Evolutionary conservation across 257 asterid species (phyloP).

Genomic region (Osmanthus fragrans): DNA sequence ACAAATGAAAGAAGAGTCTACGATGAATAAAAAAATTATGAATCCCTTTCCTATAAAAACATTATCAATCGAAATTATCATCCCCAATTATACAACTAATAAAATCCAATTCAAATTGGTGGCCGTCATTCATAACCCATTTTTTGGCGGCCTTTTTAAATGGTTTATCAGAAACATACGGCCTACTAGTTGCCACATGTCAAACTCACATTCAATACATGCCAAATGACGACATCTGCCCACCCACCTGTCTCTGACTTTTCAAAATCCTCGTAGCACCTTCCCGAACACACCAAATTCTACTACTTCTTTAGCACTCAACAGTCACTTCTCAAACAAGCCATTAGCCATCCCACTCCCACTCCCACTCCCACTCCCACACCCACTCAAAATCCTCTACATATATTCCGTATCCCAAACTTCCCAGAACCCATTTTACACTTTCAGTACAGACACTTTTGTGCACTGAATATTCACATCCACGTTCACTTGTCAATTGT

Average conservation of each 20-base stretch:
- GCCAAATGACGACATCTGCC: background rate
- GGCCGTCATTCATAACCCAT: too few species aligned
- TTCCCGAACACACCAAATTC: background rate
- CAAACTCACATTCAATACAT: background rate
- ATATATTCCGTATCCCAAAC: background rate
- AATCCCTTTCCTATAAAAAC: too few species aligned
- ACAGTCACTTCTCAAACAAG: background rate
- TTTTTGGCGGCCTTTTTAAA: background rate
- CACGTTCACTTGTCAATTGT: background rate
- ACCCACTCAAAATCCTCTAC: background rate
- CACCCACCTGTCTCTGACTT: background rate
- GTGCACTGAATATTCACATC: background rate
- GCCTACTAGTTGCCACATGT: background rate
- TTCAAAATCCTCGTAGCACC: background rate
- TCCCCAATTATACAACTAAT: too few species aligned
- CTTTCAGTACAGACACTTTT: background rate
- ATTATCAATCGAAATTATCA: too few species aligned
- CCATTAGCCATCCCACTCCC: background rate
- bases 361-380: too few species aligned
- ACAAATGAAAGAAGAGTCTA: too few species aligned
- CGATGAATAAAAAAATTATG: too few species aligned
- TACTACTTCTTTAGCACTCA: background rate
- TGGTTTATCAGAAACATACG: background rate
- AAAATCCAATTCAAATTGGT: too few species aligned
- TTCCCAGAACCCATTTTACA: background rate